Percentiles rank a stretch among this genome's conserved stretches.
These are phyloP conservation scores for Penicillium thymicola DNA, from an alignment of 2,329 filamentous ascomycete species.

Conservation along the genomic window DNA sequence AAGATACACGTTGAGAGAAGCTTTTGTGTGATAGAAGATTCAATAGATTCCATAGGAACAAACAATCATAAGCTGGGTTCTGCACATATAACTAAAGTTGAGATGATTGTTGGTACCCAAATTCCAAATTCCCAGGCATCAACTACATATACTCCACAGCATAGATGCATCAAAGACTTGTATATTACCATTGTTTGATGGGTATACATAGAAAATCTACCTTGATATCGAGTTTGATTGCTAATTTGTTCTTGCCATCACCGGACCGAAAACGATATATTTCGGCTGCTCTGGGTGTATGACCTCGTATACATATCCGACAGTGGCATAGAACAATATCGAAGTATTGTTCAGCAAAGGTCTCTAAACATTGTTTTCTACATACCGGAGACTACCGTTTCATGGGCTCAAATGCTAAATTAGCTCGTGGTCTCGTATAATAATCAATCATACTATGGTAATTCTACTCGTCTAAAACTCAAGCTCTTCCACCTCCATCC, in stretches of 20 bases:
- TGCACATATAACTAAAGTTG: background rate
- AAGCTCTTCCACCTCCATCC: slow-evolving; percentile 65
- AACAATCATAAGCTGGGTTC: background rate
- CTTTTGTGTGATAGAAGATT: background rate
- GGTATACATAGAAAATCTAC: background rate
- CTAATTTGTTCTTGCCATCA: background rate
- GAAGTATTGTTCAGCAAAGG: background rate
- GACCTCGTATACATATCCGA: background rate
- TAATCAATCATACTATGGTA: background rate
- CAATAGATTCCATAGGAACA: background rate
- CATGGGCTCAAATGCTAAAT: background rate
- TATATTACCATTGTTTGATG: background rate
- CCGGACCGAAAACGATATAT: background rate
- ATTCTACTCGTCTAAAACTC: slow-evolving; percentile 49
- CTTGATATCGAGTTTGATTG: background rate
- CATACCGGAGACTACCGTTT: too few species aligned
- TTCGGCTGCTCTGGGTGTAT: background rate
- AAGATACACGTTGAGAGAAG: background rate
- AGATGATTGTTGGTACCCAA: background rate
- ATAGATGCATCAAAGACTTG: background rate
- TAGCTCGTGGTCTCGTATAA: background rate
- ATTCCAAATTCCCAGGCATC: background rate
- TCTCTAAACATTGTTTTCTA: background rate
- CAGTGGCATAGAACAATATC: too few species aligned
- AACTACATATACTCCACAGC: background rate